These are phyloP conservation scores for Atkinsonella texensis DNA, from an alignment of 2,329 filamentous ascomycete genomes.

Conservation along the genomic window DNA sequence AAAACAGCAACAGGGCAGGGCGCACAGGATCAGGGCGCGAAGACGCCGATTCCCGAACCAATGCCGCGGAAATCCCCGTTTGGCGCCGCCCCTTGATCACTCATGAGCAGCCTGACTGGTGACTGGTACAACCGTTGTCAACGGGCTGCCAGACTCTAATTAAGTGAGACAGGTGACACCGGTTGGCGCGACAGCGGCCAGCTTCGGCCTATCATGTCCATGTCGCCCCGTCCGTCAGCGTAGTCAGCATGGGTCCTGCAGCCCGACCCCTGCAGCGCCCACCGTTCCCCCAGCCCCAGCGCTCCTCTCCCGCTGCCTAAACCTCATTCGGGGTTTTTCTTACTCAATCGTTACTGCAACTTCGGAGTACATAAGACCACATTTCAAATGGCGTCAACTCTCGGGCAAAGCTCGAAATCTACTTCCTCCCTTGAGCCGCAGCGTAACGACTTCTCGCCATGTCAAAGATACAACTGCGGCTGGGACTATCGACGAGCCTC, in stretches of 20 bases:
- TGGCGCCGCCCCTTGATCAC: no score
- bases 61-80: background rate
- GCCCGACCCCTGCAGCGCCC: background rate
- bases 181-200: background rate
- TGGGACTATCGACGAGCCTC: background rate
- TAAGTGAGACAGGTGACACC: no score
- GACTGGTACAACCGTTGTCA: no score
- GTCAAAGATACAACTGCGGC: no score
- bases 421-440: background rate
- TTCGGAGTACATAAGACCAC: background rate
- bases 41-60: constrained; percentile 6
- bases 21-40: background rate
- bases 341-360: constrained; percentile 12
- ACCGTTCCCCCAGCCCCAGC: constrained; percentile 5
- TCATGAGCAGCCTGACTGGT: no score
- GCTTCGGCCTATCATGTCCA: no score
- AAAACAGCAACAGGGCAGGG: background rate
- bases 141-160: no score
- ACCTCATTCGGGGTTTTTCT: constrained; percentile 13
- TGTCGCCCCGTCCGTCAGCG: no score
- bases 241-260: no score
- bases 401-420: background rate
- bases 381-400: background rate
- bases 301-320: background rate
- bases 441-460: no score